Evolutionary conservation across 371 early-diverging fungal species (phyloP).

Genomic region (Lichtheimia corymbifera): DNA sequence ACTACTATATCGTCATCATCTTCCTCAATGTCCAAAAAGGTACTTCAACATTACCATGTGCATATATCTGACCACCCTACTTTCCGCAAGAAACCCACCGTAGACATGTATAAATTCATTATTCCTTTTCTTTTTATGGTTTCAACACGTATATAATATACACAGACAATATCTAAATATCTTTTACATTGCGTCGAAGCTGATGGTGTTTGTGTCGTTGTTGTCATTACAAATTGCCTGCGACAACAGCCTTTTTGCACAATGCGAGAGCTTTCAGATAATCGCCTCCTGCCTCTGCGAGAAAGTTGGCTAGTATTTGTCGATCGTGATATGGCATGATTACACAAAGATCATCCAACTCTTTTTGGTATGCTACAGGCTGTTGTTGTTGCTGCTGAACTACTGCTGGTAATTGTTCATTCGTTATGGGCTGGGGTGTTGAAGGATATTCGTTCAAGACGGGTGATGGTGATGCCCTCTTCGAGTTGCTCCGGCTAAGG

Average conservation of each 20-base stretch:
- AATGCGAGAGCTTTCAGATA: slow-evolving; percentile 35
- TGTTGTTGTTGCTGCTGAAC: not conserved
- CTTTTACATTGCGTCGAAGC: not conserved
- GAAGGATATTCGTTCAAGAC: too few relatives aligned
- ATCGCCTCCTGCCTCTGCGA: slow-evolving; percentile 34
- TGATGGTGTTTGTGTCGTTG: not conserved
- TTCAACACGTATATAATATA: not conserved
- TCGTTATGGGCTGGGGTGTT: too few relatives aligned
- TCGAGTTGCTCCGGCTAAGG: not conserved
- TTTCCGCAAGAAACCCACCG: too few relatives aligned
- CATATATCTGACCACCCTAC: too few relatives aligned
- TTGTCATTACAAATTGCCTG: slow-evolving; percentile 7
- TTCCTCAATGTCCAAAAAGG: too few relatives aligned
- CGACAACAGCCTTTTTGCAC: slow-evolving; percentile 14
- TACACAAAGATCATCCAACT: slow-evolving; percentile 32
- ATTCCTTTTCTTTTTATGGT: not conserved
- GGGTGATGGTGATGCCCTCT: not conserved
- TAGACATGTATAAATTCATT: too few relatives aligned
- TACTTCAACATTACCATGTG: too few relatives aligned
- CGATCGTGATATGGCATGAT: slow-evolving; percentile 36
- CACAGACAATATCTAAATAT: not conserved
- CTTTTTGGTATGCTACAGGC: slow-evolving; percentile 17
- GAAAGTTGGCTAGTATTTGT: slow-evolving; percentile 18
- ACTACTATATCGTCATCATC: too few relatives aligned
- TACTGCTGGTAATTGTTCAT: too few relatives aligned